Percentiles rank a stretch among this genome's conserved stretches.
Conservation (phyloP, 345 rosid genomes). For the Pistacia atlantica region DNA sequence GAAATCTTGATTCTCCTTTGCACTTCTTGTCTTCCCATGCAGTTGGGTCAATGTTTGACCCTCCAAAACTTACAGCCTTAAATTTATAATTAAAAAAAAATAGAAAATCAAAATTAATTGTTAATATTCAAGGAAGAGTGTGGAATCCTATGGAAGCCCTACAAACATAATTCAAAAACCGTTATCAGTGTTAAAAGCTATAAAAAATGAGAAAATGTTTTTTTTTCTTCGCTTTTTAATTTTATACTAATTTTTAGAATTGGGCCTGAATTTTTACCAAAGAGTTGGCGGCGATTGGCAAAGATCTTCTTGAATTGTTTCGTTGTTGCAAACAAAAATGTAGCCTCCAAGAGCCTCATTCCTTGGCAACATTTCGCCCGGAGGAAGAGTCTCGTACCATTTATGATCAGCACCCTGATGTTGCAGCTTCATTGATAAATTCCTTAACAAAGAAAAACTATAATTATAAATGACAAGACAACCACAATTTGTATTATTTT, state of each 20-base stretch:
- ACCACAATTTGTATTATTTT: too few relatives aligned
- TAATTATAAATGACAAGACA: too few relatives aligned
- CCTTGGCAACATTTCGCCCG: slow-evolving; percentile 37
- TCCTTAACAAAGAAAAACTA: not conserved
- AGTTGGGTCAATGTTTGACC: slow-evolving; percentile 25
- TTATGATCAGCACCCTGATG: not conserved
- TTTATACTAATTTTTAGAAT: too few relatives aligned
- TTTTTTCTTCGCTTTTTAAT: too few relatives aligned
- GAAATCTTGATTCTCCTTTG: slow-evolving; percentile 2
- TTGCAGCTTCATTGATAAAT: not conserved
- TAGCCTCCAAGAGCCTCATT: slow-evolving; percentile 58
- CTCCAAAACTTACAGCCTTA: slow-evolving; percentile 24
- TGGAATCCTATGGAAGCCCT: slow-evolving; percentile 55
- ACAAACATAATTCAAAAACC: not conserved
- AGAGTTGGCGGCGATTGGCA: slow-evolving; percentile 38
- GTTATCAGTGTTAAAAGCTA: too few relatives aligned
- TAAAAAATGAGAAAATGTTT: too few relatives aligned
- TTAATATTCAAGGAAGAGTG: too few relatives aligned
- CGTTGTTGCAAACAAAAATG: slow-evolving; percentile 65
- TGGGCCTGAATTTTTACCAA: slow-evolving; percentile 32
- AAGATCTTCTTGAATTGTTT: slow-evolving; percentile 65
- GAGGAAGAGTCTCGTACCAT: slow-evolving; percentile 31
- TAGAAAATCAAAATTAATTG: too few relatives aligned
- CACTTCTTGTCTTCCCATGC: slow-evolving; percentile 27
- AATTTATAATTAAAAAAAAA: not conserved